These are phyloP conservation scores for Amanita molliuscula DNA, from an alignment of 768 basidiomycete genomes.

Conservation along the genomic window DNA sequence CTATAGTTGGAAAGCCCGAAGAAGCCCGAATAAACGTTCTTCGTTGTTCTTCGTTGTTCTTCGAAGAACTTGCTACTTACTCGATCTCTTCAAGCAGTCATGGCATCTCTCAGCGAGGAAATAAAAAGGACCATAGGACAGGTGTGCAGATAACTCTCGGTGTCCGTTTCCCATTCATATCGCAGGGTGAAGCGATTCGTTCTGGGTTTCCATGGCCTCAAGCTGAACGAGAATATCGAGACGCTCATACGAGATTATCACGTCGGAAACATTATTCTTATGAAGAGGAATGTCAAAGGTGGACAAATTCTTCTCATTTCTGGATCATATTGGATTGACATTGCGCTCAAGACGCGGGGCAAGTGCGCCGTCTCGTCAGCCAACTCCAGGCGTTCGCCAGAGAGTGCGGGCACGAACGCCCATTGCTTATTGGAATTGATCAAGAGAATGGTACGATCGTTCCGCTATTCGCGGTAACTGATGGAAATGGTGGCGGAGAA, in stretches of 20 bases:
- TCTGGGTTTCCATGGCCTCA: conserved; percentile 55
- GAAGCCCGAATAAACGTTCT: too few species aligned
- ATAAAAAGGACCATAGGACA: conserved; percentile 25
- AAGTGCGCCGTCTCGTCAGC: conserved; percentile 36
- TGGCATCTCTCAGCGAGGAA: not conserved
- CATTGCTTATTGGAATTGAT: conserved; percentile 60
- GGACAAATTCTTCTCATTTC: conserved; percentile 1
- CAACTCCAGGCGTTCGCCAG: conserved; percentile 46
- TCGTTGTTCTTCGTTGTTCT: too few species aligned
- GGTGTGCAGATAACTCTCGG: conserved; percentile 14
- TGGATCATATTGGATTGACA: not conserved
- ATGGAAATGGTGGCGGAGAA: too few species aligned
- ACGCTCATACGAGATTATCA: conserved; percentile 52
- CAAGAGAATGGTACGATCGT: conserved; percentile 52
- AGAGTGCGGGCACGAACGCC: conserved; percentile 41
- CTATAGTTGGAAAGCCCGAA: too few species aligned
- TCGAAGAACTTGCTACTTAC: too few species aligned
- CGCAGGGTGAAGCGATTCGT: conserved; percentile 46
- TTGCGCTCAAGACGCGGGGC: conserved; percentile 31
- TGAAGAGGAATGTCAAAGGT: conserved; percentile 60
- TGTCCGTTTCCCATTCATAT: conserved; percentile 13
- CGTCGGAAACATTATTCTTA: conserved; percentile 58
- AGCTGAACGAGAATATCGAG: conserved; percentile 39
- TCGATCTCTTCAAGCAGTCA: too few species aligned
- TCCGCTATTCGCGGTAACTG: too few species aligned